These are phyloP conservation scores for Pleurotus sapidus DNA, from an alignment of 768 basidiomycete species.

Conservation along the genomic window DNA sequence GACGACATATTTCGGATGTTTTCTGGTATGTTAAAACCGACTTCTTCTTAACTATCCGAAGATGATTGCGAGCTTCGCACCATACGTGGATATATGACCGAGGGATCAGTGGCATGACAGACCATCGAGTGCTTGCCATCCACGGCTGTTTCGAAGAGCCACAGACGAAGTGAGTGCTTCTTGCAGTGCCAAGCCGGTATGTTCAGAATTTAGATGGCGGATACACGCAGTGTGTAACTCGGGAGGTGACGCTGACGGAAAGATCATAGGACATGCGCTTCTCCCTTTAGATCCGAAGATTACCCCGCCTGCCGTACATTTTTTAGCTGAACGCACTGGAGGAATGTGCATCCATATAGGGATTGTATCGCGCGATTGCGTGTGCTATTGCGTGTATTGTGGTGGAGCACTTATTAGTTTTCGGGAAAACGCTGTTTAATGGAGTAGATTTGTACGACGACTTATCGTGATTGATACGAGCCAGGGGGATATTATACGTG, in stretches of 20 bases:
- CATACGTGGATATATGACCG: background rate
- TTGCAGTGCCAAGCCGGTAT: background rate
- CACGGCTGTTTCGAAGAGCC: background rate
- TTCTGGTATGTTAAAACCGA: background rate
- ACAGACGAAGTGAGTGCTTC: background rate
- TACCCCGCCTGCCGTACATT: background rate
- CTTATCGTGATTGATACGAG: background rate
- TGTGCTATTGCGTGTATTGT: background rate
- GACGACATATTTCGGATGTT: background rate
- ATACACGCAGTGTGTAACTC: background rate
- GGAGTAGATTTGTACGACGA: too few relatives aligned
- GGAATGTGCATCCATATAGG: background rate
- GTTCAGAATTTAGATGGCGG: background rate
- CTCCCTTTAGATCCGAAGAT: background rate
- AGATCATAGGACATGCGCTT: conserved; percentile 1
- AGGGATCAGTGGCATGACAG: background rate
- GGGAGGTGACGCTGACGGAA: background rate
- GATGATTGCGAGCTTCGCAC: background rate
- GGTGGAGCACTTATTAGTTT: background rate
- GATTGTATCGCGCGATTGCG: background rate
- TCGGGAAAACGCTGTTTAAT: background rate
- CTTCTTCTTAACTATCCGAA: conserved; percentile 3
- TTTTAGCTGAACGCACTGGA: background rate
- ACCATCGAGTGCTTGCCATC: background rate
- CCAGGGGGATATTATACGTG: background rate